phyloP scores from a whole-genome alignment of 306 rosid species.

The Acacia melanoxylon region DNA sequence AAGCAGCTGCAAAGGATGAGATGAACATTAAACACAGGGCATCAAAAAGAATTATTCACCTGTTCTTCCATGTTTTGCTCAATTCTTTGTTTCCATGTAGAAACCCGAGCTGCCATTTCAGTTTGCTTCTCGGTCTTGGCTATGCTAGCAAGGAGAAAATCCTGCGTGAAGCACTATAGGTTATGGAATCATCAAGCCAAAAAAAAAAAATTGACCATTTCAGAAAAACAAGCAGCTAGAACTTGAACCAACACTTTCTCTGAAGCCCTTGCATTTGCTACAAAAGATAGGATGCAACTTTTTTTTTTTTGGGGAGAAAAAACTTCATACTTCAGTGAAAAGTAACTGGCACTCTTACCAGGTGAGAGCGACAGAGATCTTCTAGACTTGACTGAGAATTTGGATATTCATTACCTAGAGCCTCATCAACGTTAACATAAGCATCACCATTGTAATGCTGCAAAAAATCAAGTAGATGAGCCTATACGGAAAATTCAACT shows the following conservation, averaged over 20 bases:
- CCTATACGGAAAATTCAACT: conserved; percentile 14
- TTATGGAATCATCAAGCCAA: not conserved
- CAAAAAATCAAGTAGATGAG: conserved; percentile 29
- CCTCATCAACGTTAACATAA: conserved; percentile 49
- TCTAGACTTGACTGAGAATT: conserved; percentile 68
- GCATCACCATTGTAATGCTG: conserved; percentile 57
- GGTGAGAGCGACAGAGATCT: conserved; percentile 96
- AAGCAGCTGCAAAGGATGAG: not conserved
- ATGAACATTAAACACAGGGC: not conserved
- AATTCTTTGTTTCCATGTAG: conserved; percentile 88
- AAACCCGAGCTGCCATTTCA: conserved; percentile 82
- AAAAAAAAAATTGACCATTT: not conserved
- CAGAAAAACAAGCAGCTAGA: not conserved
- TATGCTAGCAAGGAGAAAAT: conserved; percentile 85
- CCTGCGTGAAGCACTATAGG: conserved; percentile 44
- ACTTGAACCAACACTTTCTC: conserved; percentile 5
- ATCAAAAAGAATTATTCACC: conserved; percentile 47
- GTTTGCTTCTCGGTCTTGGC: conserved; percentile 88
- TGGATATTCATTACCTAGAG: conserved; percentile 47
- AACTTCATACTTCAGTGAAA: not conserved
- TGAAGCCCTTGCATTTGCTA: not conserved
- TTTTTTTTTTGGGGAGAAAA: not conserved
- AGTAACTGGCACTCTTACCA: conserved; percentile 52
- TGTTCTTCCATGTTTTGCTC: conserved; percentile 88
- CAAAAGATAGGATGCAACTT: not conserved